A percentile compares a stretch with the other conserved stretches of the same genome.
These are phyloP conservation scores for Solanum chacoense DNA, from an alignment of 305 asterid species.

Conservation along the genomic window DNA sequence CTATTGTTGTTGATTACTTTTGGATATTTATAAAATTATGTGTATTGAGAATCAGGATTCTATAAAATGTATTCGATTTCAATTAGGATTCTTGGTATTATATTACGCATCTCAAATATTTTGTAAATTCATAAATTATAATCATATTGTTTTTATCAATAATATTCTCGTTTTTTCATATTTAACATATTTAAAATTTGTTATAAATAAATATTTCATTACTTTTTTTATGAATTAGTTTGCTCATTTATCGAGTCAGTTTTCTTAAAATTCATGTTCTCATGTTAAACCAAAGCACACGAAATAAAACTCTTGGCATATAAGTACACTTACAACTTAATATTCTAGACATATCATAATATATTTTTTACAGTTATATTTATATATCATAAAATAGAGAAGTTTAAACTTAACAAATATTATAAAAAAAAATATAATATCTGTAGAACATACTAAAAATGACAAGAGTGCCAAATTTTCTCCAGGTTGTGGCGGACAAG, in stretches of 20 bases:
- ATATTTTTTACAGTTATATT: too few species aligned
- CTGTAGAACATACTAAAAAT: not conserved
- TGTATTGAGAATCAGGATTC: not conserved
- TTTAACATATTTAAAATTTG: too few species aligned
- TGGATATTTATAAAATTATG: not conserved
- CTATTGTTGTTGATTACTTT: too few species aligned
- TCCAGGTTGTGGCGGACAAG: slow-evolving; percentile 13
- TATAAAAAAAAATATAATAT: not conserved
- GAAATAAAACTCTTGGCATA: not conserved
- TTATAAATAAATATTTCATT: too few species aligned
- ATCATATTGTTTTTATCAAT: too few species aligned
- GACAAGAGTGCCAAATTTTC: not conserved
- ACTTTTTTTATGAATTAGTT: not conserved
- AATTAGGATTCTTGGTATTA: too few species aligned
- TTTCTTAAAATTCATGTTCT: not conserved
- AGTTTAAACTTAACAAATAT: not conserved
- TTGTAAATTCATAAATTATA: too few species aligned
- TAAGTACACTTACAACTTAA: not conserved
- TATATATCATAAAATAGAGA: not conserved
- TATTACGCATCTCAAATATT: too few species aligned
- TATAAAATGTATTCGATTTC: too few species aligned
- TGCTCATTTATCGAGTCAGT: not conserved
- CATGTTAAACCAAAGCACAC: not conserved
- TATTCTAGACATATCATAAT: not conserved
- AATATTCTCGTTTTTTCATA: too few species aligned